These are phyloP conservation scores for Litsea cubeba DNA, from an alignment of 164 flowering plant genomes.

Conservation along the genomic window DNA sequence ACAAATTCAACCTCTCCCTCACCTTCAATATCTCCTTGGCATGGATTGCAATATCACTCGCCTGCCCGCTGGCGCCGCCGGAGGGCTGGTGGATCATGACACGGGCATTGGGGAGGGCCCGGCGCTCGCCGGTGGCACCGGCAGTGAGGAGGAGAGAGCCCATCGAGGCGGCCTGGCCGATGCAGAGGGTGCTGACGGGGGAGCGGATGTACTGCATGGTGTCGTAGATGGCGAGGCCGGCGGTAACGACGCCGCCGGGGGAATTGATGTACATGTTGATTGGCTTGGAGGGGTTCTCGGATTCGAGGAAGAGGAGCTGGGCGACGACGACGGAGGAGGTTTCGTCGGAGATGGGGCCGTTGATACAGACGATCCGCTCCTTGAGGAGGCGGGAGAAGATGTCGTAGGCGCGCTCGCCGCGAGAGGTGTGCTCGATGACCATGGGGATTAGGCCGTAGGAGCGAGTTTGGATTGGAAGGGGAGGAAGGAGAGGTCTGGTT, in stretches of 20 bases:
- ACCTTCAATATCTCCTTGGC: conserved; percentile 78
- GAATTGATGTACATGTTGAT: conserved; percentile 87
- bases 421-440: conserved; percentile 89
- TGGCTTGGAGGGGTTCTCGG: conserved; percentile 92
- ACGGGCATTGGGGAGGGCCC: conserved; percentile 86
- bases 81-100: conserved; percentile 96
- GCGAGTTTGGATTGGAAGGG: conserved; percentile 15
- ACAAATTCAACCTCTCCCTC: conserved; percentile 69
- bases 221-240: conserved; percentile 97
- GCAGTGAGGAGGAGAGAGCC: conserved; percentile 85
- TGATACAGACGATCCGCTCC: conserved; percentile 88
- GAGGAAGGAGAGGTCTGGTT: neutral
- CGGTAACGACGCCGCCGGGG: conserved; percentile 93
- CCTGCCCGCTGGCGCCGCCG: conserved; percentile 92
- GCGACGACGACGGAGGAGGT: conserved; percentile 97
- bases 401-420: conserved; percentile 95
- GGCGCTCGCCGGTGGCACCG: conserved; percentile 91
- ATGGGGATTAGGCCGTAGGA: conserved; percentile 70
- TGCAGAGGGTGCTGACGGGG: conserved; percentile 78
- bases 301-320: conserved; percentile 87
- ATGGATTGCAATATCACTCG: conserved; percentile 78
- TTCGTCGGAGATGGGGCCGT: conserved; percentile 84
- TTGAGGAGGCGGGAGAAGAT: conserved; percentile 95
- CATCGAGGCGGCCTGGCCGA: conserved; percentile 98
- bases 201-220: conserved; percentile 91